phyloP scores from a whole-genome alignment of 352 stramenopile species.

The Phytophthora sp. region DNA sequence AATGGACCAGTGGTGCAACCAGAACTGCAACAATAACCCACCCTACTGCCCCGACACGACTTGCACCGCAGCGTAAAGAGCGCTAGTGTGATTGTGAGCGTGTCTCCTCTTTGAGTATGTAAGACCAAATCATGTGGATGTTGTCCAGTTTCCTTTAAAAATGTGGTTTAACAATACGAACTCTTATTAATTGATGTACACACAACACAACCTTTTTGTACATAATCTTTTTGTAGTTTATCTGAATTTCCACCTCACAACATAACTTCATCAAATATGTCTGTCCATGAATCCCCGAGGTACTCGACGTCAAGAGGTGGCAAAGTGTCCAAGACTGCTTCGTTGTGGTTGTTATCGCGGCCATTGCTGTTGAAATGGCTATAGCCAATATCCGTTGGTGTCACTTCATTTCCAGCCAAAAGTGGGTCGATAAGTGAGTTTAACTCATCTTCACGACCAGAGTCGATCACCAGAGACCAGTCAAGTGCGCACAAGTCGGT shows the following conservation, averaged over 20 bases:
- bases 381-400: not conserved
- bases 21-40: constrained; percentile 35
- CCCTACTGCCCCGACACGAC: constrained; percentile 26
- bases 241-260: not conserved
- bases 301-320: constrained; percentile 28
- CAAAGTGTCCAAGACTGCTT: constrained; percentile 7
- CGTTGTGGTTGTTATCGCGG: not conserved
- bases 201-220: no score
- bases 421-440: constrained; percentile 30
- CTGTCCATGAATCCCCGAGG: constrained; percentile 30
- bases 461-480: constrained; percentile 32
- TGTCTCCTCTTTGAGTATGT: no score
- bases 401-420: constrained; percentile 3
- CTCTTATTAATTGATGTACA: no score
- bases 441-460: constrained; percentile 30
- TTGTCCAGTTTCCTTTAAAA: no score
- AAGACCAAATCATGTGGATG: no score
- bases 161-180: no score
- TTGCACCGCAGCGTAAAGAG: constrained; percentile 19
- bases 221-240: no score
- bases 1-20: constrained; percentile 39
- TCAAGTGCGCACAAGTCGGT: constrained; percentile 27
- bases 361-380: not conserved
- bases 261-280: constrained; percentile 32
- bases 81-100: no score